Base-by-base conservation (phyloP, 805 yeast genomes). In the Starmerella apicola region DNA sequence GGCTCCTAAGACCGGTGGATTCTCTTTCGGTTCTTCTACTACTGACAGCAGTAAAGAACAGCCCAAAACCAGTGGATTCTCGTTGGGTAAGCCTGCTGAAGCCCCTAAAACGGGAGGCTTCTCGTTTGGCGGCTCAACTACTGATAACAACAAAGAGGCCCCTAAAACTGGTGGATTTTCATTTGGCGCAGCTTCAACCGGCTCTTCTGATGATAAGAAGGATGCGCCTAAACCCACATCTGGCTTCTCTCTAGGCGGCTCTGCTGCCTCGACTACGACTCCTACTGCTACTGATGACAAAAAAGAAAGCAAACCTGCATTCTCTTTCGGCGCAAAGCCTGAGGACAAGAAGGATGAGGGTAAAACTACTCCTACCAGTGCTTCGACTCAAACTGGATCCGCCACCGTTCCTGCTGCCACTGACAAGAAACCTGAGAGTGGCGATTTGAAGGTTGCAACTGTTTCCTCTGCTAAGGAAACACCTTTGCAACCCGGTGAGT, bases 401-500 rank as follows among this genome's bases (percentile, higher is more conserved):
- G n/a, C 13, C 18, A 13, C n/a, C n/a, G n/a, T n/a, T n/a, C 15
- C 23, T 4, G n/a, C 19, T 23, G 12, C 31, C 3, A 19, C 21
- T n/a, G 40, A 29, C 13, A 34, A 39, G 21, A 28, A 45, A 26
- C 33, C 34, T 19, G 17, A 19, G 33, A 18, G 25, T 6, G 17
- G 33, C 2, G 39, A 34, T 23, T 30, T 39, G 8, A 29, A 38
- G 12, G 40, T 45, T 10, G 18, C 51, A 0, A 36, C 51, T 28
- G 41, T 24, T 16, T n/a, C 37, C 33, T 24, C 34, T 3, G 35
- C 29, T n/a, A 21, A 17, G 20, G 23, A 36, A 12, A 36, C 37
- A 5, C 35, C 31, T 1, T 28, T 84, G 3, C 74, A 53, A 4
- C 57, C 63, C 3, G 56, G 63, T 13, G 55, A 57, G 17, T 59